Evolutionary conservation across 805 yeast genomes (phyloP), one percentile per base, ranked within the genome.

Genomic region (Kodamaea sagamina): DNA sequence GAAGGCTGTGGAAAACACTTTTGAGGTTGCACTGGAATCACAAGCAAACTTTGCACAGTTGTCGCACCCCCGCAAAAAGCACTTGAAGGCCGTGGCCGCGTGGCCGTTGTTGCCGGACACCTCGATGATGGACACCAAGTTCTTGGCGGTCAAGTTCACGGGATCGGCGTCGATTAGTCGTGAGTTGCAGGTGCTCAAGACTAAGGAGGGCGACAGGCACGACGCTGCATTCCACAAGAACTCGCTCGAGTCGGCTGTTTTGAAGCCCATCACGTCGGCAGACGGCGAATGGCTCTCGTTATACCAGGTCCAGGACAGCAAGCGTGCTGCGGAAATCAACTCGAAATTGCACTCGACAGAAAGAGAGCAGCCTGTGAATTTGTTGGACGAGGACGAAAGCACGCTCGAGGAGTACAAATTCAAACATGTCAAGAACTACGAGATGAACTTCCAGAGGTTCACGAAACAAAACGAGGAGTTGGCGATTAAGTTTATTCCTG

Each of bases 51-150:
- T 59, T 5, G 53, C 64, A 1, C 53, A 62, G 8, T 68, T 89
- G 47, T 74, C 67, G 52, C 99, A 93, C 66, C 99, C 99, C 24
- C 74, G 77, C 19, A 88, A 83, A 67, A 84, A 77, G 57, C 71
- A 78, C 44, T 65, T 89, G 39, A 81, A 75, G 42, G 96, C 96
- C 0, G 89, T 83, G 15, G 75, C 74, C 47, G 74, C 89, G 1
- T 87, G 89, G 88, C 83, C 84, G 18, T 68, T 93, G 19, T 68
- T 90, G 48, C 99, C 99, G 6, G 97, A 93, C 62, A 81, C 93
- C 7, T 82, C 92, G n/a, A 78, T 86, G 75, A 74, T 89, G 77
- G 99, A 93, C 63, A 82, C 87, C 52, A 78, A 75, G 41, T 89
- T 76, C 55, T 68, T 79, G 54, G 72, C 81, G 24, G 67, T 88